Conservation (phyloP, 139 green algal genomes). For the Tetratostichococcus sp. region DNA sequence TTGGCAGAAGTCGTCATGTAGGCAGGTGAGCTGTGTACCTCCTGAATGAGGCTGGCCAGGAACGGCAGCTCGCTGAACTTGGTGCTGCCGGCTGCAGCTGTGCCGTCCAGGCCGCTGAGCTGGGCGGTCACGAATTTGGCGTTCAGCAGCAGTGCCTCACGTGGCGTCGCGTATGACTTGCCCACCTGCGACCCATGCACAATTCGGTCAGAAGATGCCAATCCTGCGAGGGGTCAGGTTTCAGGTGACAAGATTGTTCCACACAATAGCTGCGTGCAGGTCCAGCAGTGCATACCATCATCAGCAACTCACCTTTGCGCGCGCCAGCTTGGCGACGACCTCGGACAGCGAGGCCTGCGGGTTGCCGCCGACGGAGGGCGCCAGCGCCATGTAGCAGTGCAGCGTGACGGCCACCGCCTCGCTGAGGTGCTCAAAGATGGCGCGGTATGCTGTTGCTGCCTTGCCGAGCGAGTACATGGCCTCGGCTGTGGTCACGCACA, state of each 20-base stretch:
- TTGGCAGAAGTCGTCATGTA: no score
- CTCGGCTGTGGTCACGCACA: background rate
- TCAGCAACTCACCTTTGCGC: conserved; percentile 44
- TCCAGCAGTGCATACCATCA: no score
- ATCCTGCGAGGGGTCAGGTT: no score
- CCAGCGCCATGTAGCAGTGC: conserved; percentile 42
- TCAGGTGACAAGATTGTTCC: no score
- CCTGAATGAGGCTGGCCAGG: conserved; percentile 3
- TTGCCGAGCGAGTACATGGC: background rate
- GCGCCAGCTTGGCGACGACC: conserved; percentile 59
- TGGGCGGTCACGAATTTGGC: conserved; percentile 69
- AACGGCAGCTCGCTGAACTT: conserved; percentile 10
- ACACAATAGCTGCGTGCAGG: no score
- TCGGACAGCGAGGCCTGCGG: conserved; percentile 47
- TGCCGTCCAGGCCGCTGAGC: conserved; percentile 25
- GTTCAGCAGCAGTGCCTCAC: conserved; percentile 70
- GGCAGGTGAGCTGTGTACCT: no score
- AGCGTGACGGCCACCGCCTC: background rate
- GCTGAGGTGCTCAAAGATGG: conserved; percentile 11
- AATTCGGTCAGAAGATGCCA: no score
- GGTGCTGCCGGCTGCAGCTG: background rate
- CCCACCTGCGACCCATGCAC: conserved; percentile 29
- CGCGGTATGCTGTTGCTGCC: background rate
- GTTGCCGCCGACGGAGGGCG: conserved; percentile 34
- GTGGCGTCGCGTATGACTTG: conserved; percentile 48